Conservation (phyloP, 371 early-diverging fungal species). For the Mucor irregularis region DNA sequence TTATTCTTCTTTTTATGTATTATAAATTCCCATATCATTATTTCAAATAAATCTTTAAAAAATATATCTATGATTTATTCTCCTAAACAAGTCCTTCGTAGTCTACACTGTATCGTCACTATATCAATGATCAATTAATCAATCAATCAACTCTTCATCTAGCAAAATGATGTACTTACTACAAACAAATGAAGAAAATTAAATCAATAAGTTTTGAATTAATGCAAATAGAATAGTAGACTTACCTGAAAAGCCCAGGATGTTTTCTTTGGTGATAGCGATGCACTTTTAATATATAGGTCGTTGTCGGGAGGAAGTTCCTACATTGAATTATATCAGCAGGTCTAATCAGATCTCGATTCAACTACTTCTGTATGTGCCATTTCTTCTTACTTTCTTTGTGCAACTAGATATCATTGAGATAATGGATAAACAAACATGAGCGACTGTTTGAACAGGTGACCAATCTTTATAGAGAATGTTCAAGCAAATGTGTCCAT, state of each 20-base stretch:
- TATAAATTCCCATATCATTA: conserved; percentile 1
- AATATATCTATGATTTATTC: neutral
- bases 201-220: neutral
- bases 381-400: conserved; percentile 57
- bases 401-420: conserved; percentile 90
- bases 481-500: conserved; percentile 95
- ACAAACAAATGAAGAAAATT: conserved; percentile 1
- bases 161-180: conserved; percentile 13
- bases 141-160: neutral
- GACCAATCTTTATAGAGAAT: conserved; percentile 96
- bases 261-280: conserved; percentile 81
- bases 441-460: conserved; percentile 92
- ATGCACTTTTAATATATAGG: conserved; percentile 66
- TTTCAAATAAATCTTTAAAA: neutral
- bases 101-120: conserved; percentile 30
- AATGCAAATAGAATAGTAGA: neutral
- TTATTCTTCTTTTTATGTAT: neutral
- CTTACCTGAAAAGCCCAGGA: conserved; percentile 80
- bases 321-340: conserved; percentile 25
- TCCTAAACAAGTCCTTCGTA: neutral
- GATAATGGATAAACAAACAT: conserved; percentile 91
- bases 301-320: conserved; percentile 78
- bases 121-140: neutral
- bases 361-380: neutral
- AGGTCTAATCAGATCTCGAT: neutral